Evolutionary conservation across 1,139 yeast species (phyloP).

Genomic region (Hemisphaericaspora lyxosophila): DNA sequence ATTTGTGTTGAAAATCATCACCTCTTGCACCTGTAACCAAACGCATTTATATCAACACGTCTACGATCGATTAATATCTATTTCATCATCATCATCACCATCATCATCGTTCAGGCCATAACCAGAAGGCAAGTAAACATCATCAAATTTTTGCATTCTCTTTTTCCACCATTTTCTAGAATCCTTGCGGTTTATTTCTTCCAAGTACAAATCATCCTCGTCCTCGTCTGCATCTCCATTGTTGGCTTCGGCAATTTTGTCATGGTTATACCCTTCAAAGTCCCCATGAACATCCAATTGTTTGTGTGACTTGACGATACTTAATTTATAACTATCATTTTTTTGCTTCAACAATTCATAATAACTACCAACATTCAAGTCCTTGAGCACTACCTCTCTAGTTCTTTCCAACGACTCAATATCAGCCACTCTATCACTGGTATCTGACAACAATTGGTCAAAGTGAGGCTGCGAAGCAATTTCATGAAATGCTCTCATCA

Average conservation of each 20-base stretch:
- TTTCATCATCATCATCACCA: conserved; percentile 6
- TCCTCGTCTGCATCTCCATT: conserved; percentile 34
- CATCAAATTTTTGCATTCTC: conserved; percentile 38
- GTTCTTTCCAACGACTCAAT: conserved; percentile 82
- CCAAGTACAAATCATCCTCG: conserved; percentile 34
- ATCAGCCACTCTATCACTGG: conserved; percentile 69
- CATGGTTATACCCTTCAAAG: conserved; percentile 13
- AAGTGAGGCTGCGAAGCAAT: conserved; percentile 72
- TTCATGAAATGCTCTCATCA: conserved; percentile 88
- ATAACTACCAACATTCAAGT: conserved; percentile 55
- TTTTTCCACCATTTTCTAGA: conserved; percentile 47
- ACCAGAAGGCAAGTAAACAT: conserved; percentile 19
- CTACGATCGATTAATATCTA: not conserved
- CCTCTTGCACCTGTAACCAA: no score
- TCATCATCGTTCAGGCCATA: not conserved
- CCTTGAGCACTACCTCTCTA: conserved; percentile 74
- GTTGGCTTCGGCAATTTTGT: conserved; percentile 9
- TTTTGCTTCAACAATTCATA: conserved; percentile 28
- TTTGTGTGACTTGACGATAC: conserved; percentile 20
- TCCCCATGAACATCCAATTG: conserved; percentile 22
- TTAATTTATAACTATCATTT: conserved; percentile 16
- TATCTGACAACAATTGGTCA: conserved; percentile 65
- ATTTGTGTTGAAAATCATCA: no score
- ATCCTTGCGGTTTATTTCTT: conserved; percentile 41
- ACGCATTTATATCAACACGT: no score